Evolutionary conservation across 2,329 filamentous ascomycete genomes (phyloP), one percentile per base, ranked within the genome.

Genomic region (Ophiocordyceps camponoti-saundersi): DNA sequence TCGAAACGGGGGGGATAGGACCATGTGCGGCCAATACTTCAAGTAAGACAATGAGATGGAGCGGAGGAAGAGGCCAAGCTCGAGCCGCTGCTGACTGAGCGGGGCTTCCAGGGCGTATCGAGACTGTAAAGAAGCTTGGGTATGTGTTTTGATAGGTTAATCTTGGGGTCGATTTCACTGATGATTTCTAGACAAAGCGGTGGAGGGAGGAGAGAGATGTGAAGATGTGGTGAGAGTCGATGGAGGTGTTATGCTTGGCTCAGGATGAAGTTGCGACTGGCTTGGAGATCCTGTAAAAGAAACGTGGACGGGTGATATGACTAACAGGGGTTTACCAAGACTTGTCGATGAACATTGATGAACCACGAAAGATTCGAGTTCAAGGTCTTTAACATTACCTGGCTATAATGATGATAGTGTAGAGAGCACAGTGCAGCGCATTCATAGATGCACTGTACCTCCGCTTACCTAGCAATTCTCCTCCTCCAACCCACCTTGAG

Each of bases 21-120:
- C 80, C n/a, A 84, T 96, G 83, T 98, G 92, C 61, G 73, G 75
- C 53, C 90, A 96, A 63, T 96, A 93, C 61, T 96, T 98, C 60
- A 86, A 95, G 88, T 95, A 62, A 65, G 85, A 8, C 16, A 6
- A 6, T 23, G 2, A 11, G 36, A 40, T 8, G 15, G 11, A 26
- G 18, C 8, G 6, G 42, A 6, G 15, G 13, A n/a, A 18, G 13
- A 18, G 65, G 49, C 41, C 48, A 60, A 45, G 7, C 18, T 18
- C 6, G 12, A n/a, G 23, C 18, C 7, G 41, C 20, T 23, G 21
- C 16, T 21, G n/a, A 3, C 11, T 6, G 7, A 21, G n/a, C 16
- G 18, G 26, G 26, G 2, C 2, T 22, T 12, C 48, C 53, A 94
- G 88, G 65, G 88, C 88, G 45, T 96, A 95, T 64, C 79, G 88